Evolutionary conservation across 2,329 filamentous ascomycete species (phyloP).

Genomic region (Cordyceps fumosorosea): DNA sequence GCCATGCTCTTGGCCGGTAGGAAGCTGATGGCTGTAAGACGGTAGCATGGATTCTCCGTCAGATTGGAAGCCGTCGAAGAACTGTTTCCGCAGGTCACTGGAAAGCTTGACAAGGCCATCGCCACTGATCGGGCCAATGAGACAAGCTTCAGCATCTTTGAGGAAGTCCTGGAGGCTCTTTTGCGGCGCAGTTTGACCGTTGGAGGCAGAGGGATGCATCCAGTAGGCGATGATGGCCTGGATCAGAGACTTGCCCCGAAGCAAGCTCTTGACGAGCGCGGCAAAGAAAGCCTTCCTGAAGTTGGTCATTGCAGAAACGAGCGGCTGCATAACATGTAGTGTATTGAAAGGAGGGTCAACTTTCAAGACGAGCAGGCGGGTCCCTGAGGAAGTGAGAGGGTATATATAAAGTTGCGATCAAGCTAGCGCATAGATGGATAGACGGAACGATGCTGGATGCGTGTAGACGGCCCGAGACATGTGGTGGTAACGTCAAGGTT

Average conservation of each 20-base stretch:
- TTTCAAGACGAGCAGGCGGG: slow-evolving; percentile 10
- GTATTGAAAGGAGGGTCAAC: neutral
- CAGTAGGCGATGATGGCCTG: slow-evolving; percentile 51
- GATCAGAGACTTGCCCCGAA: slow-evolving; percentile 53
- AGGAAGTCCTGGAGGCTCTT: slow-evolving; percentile 45
- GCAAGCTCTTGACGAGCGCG: slow-evolving; percentile 50
- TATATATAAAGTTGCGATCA: slow-evolving; percentile 17
- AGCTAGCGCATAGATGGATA: slow-evolving; percentile 12
- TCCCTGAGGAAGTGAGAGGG: slow-evolving; percentile 7
- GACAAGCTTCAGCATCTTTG: slow-evolving; percentile 45
- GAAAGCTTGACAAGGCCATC: slow-evolving; percentile 42
- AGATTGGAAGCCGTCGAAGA: slow-evolving; percentile 43
- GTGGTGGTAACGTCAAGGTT: slow-evolving; percentile 14
- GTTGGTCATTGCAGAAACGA: slow-evolving; percentile 51
- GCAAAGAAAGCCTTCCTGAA: slow-evolving; percentile 48
- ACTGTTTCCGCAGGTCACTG: slow-evolving; percentile 46
- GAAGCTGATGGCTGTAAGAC: slow-evolving; percentile 59
- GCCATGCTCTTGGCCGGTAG: slow-evolving; percentile 52
- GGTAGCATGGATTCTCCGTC: slow-evolving; percentile 57
- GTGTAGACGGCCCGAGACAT: slow-evolving; percentile 14
- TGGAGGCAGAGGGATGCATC: slow-evolving; percentile 35
- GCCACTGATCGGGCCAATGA: slow-evolving; percentile 42
- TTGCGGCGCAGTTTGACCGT: slow-evolving; percentile 20
- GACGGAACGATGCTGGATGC: slow-evolving; percentile 15
- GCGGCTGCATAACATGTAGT: slow-evolving; percentile 38